Evolutionary conservation across 108 stramenopile species (phyloP).

Genomic region (Mediolabrus comicus): DNA sequence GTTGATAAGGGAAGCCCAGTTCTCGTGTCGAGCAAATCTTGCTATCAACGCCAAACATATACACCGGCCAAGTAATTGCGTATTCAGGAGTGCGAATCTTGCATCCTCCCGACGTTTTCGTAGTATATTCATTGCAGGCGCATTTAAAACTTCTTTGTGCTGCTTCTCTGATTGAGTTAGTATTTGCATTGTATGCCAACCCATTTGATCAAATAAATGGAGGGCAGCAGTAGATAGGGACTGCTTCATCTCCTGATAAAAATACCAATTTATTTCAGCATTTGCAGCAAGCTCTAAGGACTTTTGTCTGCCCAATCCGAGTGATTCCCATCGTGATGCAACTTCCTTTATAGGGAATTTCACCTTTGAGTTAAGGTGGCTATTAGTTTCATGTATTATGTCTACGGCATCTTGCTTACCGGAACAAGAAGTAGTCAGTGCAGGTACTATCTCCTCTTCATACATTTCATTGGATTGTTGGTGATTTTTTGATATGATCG

Average conservation of each 20-base stretch:
- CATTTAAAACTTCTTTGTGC: conserved; percentile 7
- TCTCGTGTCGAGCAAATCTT: neutral
- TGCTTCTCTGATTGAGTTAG: conserved; percentile 10
- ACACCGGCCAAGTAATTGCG: conserved; percentile 11
- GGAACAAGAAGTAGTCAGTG: neutral
- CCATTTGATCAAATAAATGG: conserved; percentile 4
- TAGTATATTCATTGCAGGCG: conserved; percentile 1
- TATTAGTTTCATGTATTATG: neutral
- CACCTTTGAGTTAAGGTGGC: neutral
- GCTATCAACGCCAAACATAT: conserved; percentile 1
- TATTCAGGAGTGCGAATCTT: neutral
- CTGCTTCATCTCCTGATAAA: conserved; percentile 8
- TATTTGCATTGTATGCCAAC: neutral
- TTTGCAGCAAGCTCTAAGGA: conserved; percentile 24
- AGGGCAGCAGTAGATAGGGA: conserved; percentile 1
- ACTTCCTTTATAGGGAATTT: conserved; percentile 3
- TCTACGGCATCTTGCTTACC: neutral
- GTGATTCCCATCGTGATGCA: conserved; percentile 27
- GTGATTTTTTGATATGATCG: neutral
- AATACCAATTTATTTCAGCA: conserved; percentile 23
- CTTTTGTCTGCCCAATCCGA: conserved; percentile 18
- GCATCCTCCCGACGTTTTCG: neutral
- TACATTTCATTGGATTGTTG: neutral
- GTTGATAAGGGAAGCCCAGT: neutral
- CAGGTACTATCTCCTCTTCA: too few species aligned